Conservation (phyloP, 805 yeast species). For the Starmerella cellae region DNA sequence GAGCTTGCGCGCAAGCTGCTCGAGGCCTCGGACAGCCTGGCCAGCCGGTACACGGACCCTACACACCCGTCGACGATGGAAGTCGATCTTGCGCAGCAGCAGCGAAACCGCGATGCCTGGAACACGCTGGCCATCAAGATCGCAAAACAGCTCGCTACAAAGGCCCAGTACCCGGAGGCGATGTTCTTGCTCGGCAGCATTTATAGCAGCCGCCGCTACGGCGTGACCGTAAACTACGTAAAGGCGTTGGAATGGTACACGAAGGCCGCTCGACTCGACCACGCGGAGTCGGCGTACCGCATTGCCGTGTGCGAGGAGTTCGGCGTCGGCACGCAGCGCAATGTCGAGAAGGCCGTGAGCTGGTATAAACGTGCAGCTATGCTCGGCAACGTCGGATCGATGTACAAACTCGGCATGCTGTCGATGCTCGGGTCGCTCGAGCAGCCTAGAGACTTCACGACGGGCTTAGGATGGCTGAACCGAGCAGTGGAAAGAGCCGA, state of each 20-base stretch:
- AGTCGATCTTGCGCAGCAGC: slow-evolving; percentile 34
- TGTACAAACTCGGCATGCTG: slow-evolving; percentile 63
- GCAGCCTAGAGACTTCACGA: slow-evolving; percentile 30
- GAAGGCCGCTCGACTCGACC: slow-evolving; percentile 45
- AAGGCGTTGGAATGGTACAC: slow-evolving; percentile 49
- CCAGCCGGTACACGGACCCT: slow-evolving; percentile 29
- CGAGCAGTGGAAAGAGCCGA: slow-evolving; percentile 37
- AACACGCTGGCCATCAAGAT: slow-evolving; percentile 45
- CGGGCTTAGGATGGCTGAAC: slow-evolving; percentile 40
- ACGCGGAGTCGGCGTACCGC: slow-evolving; percentile 51
- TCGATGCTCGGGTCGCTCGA: slow-evolving; percentile 37
- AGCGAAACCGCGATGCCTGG: slow-evolving; percentile 43
- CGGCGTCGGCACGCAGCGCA: slow-evolving; percentile 41
- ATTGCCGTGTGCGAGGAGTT: slow-evolving; percentile 60
- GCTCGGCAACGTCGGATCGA: slow-evolving; percentile 49
- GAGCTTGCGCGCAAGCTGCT: slow-evolving; percentile 49
- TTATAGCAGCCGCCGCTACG: slow-evolving; percentile 38
- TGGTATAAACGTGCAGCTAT: slow-evolving; percentile 50
- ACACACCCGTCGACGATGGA: slow-evolving; percentile 29
- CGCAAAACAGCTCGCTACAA: slow-evolving; percentile 40
- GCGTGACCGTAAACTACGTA: slow-evolving; percentile 42
- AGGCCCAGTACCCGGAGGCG: slow-evolving; percentile 39
- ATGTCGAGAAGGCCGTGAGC: slow-evolving; percentile 35
- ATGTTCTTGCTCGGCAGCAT: slow-evolving; percentile 48
- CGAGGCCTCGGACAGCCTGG: slow-evolving; percentile 32